Percentiles rank a stretch among this genome's conserved stretches.
These are phyloP conservation scores for Russula foetens DNA, from an alignment of 768 basidiomycete genomes.

Conservation along the genomic window DNA sequence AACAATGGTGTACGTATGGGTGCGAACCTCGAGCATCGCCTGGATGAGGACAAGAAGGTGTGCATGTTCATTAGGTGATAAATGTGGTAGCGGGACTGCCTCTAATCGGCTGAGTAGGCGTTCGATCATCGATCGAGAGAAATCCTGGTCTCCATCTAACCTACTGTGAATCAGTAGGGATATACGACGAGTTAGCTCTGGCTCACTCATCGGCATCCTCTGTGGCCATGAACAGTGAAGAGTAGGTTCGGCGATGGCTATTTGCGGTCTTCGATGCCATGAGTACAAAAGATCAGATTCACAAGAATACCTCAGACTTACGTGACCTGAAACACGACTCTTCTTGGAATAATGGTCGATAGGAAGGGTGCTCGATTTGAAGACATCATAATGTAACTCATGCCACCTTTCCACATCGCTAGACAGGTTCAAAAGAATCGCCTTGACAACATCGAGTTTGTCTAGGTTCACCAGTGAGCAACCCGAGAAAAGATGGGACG, in stretches of 20 bases:
- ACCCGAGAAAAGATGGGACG: background rate
- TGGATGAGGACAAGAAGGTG: constrained; percentile 80
- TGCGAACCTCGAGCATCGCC: constrained; percentile 74
- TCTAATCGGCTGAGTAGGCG: constrained; percentile 61
- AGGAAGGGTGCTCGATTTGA: constrained; percentile 43
- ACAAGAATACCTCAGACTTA: background rate
- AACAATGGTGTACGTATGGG: background rate
- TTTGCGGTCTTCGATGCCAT: constrained; percentile 7
- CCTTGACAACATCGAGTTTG: constrained; percentile 79
- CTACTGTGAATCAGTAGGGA: constrained; percentile 22
- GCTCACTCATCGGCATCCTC: constrained; percentile 41
- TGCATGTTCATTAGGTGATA: constrained; percentile 74
- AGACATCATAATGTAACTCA: constrained; percentile 13
- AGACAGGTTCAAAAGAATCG: constrained; percentile 63
- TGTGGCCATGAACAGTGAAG: constrained; percentile 44
- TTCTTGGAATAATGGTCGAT: constrained; percentile 49
- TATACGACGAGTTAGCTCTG: background rate
- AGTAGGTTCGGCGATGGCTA: constrained; percentile 34
- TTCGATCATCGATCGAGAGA: constrained; percentile 52
- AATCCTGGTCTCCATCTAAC: constrained; percentile 40
- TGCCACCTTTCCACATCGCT: constrained; percentile 32
- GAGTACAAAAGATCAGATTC: background rate
- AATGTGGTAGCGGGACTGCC: constrained; percentile 51
- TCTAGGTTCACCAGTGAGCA: constrained; percentile 35
- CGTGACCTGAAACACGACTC: constrained; percentile 24